A percentile compares a stretch with the other conserved stretches of the same genome.
Conservation (phyloP, 306 rosid species). For the Psophocarpus tetragonolobus region DNA sequence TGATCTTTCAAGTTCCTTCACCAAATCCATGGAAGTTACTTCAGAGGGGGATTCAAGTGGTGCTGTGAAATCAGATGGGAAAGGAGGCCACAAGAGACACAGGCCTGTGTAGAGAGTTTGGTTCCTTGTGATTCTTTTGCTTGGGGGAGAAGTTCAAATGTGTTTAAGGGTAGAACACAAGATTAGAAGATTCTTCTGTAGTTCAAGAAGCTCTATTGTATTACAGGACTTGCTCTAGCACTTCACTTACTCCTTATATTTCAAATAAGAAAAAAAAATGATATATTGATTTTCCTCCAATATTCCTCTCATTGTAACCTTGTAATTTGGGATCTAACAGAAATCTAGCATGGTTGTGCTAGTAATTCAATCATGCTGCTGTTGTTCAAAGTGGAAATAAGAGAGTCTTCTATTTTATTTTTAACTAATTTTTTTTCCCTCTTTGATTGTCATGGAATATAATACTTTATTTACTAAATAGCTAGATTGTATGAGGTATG, state of each 20-base stretch:
- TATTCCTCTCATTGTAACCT: slow-evolving; percentile 48
- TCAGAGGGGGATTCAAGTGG: slow-evolving; percentile 94
- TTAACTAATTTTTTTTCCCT: background rate
- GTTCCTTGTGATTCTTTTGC: slow-evolving; percentile 31
- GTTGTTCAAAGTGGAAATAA: slow-evolving; percentile 13
- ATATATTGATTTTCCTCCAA: slow-evolving; percentile 40
- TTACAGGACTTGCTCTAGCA: slow-evolving; percentile 40
- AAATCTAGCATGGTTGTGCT: slow-evolving; percentile 34
- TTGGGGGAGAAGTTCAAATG: slow-evolving; percentile 39
- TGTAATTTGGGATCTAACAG: slow-evolving; percentile 69
- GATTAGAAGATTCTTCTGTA: slow-evolving; percentile 51
- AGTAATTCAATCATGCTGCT: slow-evolving; percentile 22
- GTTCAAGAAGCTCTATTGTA: slow-evolving; percentile 37
- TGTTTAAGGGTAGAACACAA: slow-evolving; percentile 39
- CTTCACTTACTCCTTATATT: slow-evolving; percentile 45
- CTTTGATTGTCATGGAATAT: slow-evolving; percentile 22
- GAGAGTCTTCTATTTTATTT: background rate
- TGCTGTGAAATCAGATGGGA: slow-evolving; percentile 74
- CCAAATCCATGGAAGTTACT: slow-evolving; percentile 85
- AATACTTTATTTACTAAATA: background rate
- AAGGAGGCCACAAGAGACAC: slow-evolving; percentile 65
- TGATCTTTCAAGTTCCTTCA: slow-evolving; percentile 81
- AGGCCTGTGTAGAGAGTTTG: slow-evolving; percentile 54
- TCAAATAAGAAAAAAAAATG: slow-evolving; percentile 50
- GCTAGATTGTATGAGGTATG: slow-evolving; percentile 7